Conservation (phyloP, 345 rosid species). For the Adansonia digitata region DNA sequence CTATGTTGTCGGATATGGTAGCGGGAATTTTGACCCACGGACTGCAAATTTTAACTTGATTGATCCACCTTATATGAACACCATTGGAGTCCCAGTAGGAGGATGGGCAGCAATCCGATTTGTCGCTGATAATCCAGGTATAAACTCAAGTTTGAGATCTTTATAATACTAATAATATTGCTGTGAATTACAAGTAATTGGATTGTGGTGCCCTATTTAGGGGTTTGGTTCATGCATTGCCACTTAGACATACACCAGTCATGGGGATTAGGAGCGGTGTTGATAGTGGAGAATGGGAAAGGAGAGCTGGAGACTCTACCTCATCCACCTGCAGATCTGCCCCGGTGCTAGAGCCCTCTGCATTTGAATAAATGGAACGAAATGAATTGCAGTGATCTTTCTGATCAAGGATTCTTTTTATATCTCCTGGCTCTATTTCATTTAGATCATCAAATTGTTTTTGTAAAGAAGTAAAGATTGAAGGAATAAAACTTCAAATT, state of each 20-base stretch:
- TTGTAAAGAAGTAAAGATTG: conserved; percentile 16
- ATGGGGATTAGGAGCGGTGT: conserved; percentile 73
- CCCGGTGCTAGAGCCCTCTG: conserved; percentile 37
- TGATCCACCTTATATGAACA: conserved; percentile 85
- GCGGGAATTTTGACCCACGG: conserved; percentile 55
- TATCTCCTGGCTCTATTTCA: conserved; percentile 3
- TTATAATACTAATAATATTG: neutral
- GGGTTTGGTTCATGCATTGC: conserved; percentile 90
- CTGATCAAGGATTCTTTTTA: conserved; percentile 30
- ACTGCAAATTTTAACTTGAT: conserved; percentile 49
- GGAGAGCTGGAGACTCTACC: conserved; percentile 58
- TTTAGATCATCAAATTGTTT: conserved; percentile 19
- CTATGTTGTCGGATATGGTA: conserved; percentile 69
- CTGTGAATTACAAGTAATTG: neutral
- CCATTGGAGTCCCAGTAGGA: conserved; percentile 83
- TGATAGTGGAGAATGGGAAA: conserved; percentile 68
- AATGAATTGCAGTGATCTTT: conserved; percentile 4
- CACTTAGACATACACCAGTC: conserved; percentile 72
- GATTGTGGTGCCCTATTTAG: conserved; percentile 19
- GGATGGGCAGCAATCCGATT: conserved; percentile 93
- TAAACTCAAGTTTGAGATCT: neutral
- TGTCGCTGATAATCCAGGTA: conserved; percentile 79
- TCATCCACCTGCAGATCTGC: conserved; percentile 72
- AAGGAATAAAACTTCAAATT: conserved; percentile 24
- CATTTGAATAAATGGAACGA: neutral